These are phyloP conservation scores for Dillenia turbinata DNA, from an alignment of 164 flowering plant species.

Conservation along the genomic window DNA sequence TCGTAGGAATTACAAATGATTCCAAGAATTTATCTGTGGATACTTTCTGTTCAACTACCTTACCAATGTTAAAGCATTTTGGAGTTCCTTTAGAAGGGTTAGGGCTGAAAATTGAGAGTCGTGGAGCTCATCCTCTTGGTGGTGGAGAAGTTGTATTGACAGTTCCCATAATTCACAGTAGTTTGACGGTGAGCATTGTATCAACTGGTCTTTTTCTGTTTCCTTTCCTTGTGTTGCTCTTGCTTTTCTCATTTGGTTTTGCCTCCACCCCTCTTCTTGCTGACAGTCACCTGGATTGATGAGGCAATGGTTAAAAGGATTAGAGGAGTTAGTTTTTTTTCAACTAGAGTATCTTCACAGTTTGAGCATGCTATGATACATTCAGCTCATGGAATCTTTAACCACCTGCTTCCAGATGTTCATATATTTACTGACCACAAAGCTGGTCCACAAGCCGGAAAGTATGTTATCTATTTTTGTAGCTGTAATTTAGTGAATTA, in stretches of 20 bases:
- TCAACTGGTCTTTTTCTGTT: not conserved
- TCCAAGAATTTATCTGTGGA: conserved; percentile 83
- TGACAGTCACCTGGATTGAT: conserved; percentile 87
- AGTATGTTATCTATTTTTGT: conserved; percentile 32
- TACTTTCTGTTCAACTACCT: conserved; percentile 67
- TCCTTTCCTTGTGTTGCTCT: not conserved
- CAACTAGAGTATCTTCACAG: conserved; percentile 66
- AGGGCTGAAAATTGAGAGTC: conserved; percentile 66
- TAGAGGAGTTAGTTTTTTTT: conserved; percentile 72
- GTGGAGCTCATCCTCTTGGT: conserved; percentile 78
- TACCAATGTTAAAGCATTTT: conserved; percentile 69
- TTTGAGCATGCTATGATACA: conserved; percentile 68
- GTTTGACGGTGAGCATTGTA: conserved; percentile 31
- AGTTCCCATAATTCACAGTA: conserved; percentile 49
- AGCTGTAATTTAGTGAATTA: not conserved
- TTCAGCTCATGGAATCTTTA: conserved; percentile 86
- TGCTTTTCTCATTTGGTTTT: conserved; percentile 3
- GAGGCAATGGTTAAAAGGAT: conserved; percentile 93
- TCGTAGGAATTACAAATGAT: conserved; percentile 83
- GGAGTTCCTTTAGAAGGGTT: conserved; percentile 79
- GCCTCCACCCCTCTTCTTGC: conserved; percentile 1
- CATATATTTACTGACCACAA: conserved; percentile 72
- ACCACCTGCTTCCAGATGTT: conserved; percentile 82
- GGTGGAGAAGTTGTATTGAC: conserved; percentile 80
- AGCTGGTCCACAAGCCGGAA: conserved; percentile 72